Conservation (phyloP, 495 filamentous ascomycete genomes). For the Sabuloglossum arenarium region DNA sequence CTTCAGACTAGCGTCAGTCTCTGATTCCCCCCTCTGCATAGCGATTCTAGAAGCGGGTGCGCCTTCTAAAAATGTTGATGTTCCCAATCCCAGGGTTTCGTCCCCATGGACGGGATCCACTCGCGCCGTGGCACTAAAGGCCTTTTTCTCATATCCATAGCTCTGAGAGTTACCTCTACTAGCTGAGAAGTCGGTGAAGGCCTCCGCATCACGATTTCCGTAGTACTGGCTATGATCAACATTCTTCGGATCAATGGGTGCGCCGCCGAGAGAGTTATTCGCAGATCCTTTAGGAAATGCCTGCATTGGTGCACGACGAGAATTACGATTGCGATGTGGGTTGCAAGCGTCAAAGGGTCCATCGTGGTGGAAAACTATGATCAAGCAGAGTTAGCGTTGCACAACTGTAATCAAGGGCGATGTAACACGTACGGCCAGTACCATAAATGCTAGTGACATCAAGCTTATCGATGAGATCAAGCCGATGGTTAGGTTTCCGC, state of each 20-base stretch:
- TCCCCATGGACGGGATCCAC: constrained; percentile 63
- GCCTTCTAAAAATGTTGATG: constrained; percentile 89
- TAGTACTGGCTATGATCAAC: constrained; percentile 39
- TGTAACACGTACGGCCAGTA: constrained; percentile 52
- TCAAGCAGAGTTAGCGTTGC: constrained; percentile 4
- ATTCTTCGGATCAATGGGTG: constrained; percentile 63
- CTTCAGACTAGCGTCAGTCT: constrained; percentile 26
- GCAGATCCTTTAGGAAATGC: constrained; percentile 80
- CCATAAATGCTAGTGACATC: constrained; percentile 97
- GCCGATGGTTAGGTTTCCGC: constrained; percentile 34
- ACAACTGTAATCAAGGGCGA: background rate
- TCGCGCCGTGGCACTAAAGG: constrained; percentile 35
- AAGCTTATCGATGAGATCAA: constrained; percentile 93
- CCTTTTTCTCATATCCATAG: constrained; percentile 16
- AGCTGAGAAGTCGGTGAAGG: constrained; percentile 54
- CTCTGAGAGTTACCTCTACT: constrained; percentile 14
- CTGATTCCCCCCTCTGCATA: constrained; percentile 56
- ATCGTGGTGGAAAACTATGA: constrained; percentile 88
- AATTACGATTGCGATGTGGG: constrained; percentile 79
- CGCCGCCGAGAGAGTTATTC: constrained; percentile 80
- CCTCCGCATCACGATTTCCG: constrained; percentile 43
- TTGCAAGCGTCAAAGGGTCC: constrained; percentile 97
- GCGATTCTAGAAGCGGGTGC: constrained; percentile 70
- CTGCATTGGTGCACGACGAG: constrained; percentile 78
- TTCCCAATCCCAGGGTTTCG: constrained; percentile 68